Evolutionary conservation across 768 basidiomycete species (phyloP), one percentile per base, ranked within the genome.

Genomic region (Termitomyces sp.): DNA sequence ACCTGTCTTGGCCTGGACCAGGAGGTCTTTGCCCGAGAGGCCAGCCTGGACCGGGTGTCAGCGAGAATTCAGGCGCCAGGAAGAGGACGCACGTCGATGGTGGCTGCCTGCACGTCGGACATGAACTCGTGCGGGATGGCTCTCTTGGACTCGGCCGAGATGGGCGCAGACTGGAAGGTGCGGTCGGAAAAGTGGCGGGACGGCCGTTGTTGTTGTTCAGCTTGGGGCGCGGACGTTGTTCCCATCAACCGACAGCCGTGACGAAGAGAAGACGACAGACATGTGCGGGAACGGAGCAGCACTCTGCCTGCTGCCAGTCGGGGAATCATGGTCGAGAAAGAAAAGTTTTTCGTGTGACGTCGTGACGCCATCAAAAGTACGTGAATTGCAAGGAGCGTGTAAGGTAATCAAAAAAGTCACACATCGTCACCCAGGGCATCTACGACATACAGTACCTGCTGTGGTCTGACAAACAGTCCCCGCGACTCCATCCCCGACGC

Each of bases 391-490:
- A 39, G 18, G 37, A 39, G 37, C 7, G 37, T 39, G 18, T 39
- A 18, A n/a, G n/a, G n/a, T n/a, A n/a, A n/a, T n/a, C n/a, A n/a
- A n/a, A n/a, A n/a, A n/a, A n/a, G 18, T 81, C 69, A 87, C 51
- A 86, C 66, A 72, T 86, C 84, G 13, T 79, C 72, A 4, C 85
- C 89, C 42, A 90, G 84, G 36, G 92, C 92, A 68, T 92, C 89
- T 34, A 93, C 84, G 29, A 94, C 91, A 67, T 93, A 92, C 54
- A 94, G 74, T 55, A 93, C 90, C 68, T 92, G 90, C 70, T 90
- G 88, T 5, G 91, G 91, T 55, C 91, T 74, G 48, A 94, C 90
- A 65, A 94, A 94, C 47, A 94, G 66, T 1, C 91, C 92, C 62
- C 90, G 71, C 0, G 85, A 81, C 71, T 93, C 80, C 59, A 72